Conservation (phyloP, 179 eudicot species). For the Beta corolliflora region DNA sequence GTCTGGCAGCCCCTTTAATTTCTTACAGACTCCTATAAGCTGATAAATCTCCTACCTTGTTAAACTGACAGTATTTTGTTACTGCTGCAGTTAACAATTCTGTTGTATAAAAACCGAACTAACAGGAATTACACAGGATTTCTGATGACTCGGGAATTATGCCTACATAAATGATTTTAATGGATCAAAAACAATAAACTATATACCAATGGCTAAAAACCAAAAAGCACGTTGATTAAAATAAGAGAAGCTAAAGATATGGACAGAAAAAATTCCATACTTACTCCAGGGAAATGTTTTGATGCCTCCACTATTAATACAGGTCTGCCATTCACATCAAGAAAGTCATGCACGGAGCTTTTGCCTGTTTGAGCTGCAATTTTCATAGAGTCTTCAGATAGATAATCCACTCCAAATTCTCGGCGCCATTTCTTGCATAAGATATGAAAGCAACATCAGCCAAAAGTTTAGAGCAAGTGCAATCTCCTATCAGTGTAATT, state of each 20-base stretch:
- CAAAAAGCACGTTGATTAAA: not conserved
- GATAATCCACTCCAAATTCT: conserved; percentile 77
- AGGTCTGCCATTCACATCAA: conserved; percentile 71
- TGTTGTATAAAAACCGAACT: not conserved
- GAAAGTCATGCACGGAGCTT: conserved; percentile 70
- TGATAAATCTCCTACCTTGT: not conserved
- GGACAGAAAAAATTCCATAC: conserved; percentile 20
- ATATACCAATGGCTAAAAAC: not conserved
- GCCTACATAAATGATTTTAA: not conserved
- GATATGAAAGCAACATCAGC: conserved; percentile 26
- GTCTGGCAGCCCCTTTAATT: not conserved
- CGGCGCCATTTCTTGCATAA: conserved; percentile 76
- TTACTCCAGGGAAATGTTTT: conserved; percentile 79
- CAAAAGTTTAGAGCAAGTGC: conserved; percentile 5
- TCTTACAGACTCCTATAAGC: not conserved
- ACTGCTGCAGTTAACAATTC: not conserved
- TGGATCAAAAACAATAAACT: not conserved
- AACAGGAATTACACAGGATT: not conserved
- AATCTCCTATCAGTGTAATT: not conserved
- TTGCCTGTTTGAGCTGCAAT: conserved; percentile 72
- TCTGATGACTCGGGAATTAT: not conserved
- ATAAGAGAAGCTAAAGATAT: conserved; percentile 7
- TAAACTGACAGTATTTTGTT: not conserved
- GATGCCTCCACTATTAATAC: conserved; percentile 81
- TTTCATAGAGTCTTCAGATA: conserved; percentile 74